Evolutionary conservation across 352 stramenopile species (phyloP), one percentile per base, ranked within the genome.

Genomic region (Globisporangium lucens): DNA sequence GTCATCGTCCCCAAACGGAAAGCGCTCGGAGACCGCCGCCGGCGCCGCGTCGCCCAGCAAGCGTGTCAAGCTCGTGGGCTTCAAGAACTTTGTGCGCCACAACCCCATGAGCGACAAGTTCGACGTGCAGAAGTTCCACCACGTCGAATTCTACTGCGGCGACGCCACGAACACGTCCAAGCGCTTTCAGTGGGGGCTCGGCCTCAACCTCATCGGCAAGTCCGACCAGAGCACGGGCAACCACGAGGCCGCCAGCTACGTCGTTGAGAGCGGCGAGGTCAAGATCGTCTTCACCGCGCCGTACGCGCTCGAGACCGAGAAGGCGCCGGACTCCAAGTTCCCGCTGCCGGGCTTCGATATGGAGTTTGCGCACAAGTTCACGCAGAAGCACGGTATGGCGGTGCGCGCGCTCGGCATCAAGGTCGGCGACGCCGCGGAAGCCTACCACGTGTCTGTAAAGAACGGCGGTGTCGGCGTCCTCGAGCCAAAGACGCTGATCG

Each of bases 221-320:
- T 91, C 85, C 46, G 85, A 95, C 78, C 81, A 93, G 73, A 94
- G 82, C 69, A 96, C 90, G 62, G 89, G 88, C 63, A 97, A 97
- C 79, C 85, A 92, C 70, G 65, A 80, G 58, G 91, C 84, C 68
- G 89, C 89, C 33, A 95, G 82, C 77, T 96, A 97, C 75, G 88
- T 96, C 55, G 71, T 95, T 33, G 75, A 89, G 60, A 95, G 84
- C 59, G 77, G 82, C 65, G 81, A 96, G 7, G 72, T 97, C 51
- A 85, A 78, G 58, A 79, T 98, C 61, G 83, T 95, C 46, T 95
- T 97, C 78, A 97, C 90, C 61, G 91, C 91, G 22, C 91, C 91
- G 22, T 97, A 97, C 75, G 79, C 77, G 65, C 73, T 83, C 49
- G 70, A 89, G 67, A 87, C 85, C 61, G 74, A 82, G n/a, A 91